Conservation (phyloP, 1,284 basidiomycete genomes). For the Apiotrichum brassicae region DNA sequence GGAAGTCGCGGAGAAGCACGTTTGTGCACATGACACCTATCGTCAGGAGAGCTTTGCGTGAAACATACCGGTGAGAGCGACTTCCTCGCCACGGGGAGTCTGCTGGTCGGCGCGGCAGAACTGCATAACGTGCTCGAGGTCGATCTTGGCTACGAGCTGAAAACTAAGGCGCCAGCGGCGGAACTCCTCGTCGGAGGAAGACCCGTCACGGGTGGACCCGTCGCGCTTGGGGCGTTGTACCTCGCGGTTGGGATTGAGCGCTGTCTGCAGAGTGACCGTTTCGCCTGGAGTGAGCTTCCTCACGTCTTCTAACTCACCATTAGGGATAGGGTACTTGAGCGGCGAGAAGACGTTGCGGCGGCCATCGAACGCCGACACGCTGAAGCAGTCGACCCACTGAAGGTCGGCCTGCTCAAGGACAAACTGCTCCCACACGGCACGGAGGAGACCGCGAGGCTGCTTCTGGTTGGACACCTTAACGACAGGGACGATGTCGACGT, state of each 20-base stretch:
- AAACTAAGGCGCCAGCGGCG: constrained; percentile 31
- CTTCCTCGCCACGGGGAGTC: constrained; percentile 24
- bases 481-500: constrained; percentile 41
- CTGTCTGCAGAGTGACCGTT: constrained; percentile 14
- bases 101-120: constrained; percentile 33
- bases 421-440: constrained; percentile 31
- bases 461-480: constrained; percentile 35
- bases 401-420: constrained; percentile 20
- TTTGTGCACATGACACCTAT: constrained; percentile 38
- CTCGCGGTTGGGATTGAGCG: constrained; percentile 29
- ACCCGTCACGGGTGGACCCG: neutral
- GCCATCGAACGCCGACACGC: constrained; percentile 31
- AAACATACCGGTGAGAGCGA: constrained; percentile 33
- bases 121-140: constrained; percentile 35
- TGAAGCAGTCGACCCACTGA: constrained; percentile 20
- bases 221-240: constrained; percentile 19
- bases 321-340: constrained; percentile 23
- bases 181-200: constrained; percentile 32
- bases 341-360: constrained; percentile 40
- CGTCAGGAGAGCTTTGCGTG: neutral
- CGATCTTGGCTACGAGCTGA: constrained; percentile 35
- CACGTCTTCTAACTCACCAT: constrained; percentile 15
- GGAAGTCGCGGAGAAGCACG: constrained; percentile 38
- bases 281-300: neutral
- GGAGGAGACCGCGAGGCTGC: constrained; percentile 24